These are phyloP conservation scores for Gonapodya prolifera DNA, from an alignment of 192 early-diverging fungal species.

Conservation along the genomic window DNA sequence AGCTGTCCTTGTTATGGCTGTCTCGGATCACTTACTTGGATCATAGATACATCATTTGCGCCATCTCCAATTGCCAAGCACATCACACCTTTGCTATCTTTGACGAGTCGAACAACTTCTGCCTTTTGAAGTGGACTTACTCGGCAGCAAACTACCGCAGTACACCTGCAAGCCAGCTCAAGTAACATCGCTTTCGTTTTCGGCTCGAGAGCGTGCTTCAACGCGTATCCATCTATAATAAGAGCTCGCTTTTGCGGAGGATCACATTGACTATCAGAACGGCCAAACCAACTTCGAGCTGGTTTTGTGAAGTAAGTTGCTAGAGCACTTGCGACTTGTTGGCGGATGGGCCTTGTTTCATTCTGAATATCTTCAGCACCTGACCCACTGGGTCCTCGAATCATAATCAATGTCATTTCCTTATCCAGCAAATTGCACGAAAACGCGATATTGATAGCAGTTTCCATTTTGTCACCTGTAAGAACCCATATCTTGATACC, in stretches of 20 bases:
- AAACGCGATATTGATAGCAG: slow-evolving; percentile 97
- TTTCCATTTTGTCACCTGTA: slow-evolving; percentile 97
- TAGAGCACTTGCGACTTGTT: too few species aligned
- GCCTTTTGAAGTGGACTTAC: slow-evolving; percentile 93
- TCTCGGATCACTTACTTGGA: too few species aligned
- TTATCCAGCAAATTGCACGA: slow-evolving; percentile 35
- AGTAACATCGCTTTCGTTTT: slow-evolving; percentile 39
- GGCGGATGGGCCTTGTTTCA: too few species aligned
- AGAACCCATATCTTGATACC: slow-evolving; percentile 97
- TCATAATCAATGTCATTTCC: slow-evolving; percentile 39
- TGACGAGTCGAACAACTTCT: slow-evolving; percentile 77
- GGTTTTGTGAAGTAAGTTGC: too few species aligned
- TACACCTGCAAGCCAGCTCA: slow-evolving; percentile 40
- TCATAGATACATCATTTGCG: slow-evolving; percentile 46
- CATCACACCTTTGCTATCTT: slow-evolving; percentile 68
- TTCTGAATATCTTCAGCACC: slow-evolving; percentile 41
- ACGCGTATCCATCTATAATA: slow-evolving; percentile 38
- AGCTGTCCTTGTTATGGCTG: too few species aligned
- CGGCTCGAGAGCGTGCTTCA: slow-evolving; percentile 55
- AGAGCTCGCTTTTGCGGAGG: slow-evolving; percentile 25
- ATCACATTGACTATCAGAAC: too few species aligned
- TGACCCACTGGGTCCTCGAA: slow-evolving; percentile 27
- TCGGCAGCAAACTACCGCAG: slow-evolving; percentile 82
- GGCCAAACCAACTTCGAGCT: slow-evolving; percentile 34
- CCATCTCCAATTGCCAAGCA: slow-evolving; percentile 49